These are phyloP conservation scores for Dendrostoma leiphaemia DNA, from an alignment of 2,329 filamentous ascomycete species.

Conservation along the genomic window DNA sequence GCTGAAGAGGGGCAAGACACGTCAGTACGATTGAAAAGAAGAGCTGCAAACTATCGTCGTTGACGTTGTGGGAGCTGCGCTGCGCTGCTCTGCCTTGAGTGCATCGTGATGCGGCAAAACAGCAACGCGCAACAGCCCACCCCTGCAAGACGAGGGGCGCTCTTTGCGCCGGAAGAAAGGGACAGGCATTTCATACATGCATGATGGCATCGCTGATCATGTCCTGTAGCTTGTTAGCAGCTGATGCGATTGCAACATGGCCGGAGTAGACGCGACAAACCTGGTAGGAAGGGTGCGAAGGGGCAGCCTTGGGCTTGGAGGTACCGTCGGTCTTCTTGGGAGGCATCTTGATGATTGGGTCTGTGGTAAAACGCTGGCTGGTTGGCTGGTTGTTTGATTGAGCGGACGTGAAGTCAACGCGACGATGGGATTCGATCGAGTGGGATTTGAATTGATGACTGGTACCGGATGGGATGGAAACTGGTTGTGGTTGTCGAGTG, in stretches of 20 bases:
- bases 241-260: constrained; percentile 19
- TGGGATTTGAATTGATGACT: constrained; percentile 16
- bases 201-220: constrained; percentile 64
- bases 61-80: constrained; percentile 3
- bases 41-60: background rate
- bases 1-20: constrained; percentile 39
- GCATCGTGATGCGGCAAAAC: background rate
- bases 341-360: constrained; percentile 47
- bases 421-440: constrained; percentile 15
- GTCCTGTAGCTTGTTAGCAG: constrained; percentile 46
- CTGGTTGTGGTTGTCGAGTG: constrained; percentile 25
- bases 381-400: constrained; percentile 3
- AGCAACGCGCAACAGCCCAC: constrained; percentile 8
- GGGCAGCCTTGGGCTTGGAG: constrained; percentile 47
- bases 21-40: constrained; percentile 35
- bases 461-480: constrained; percentile 21
- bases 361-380: constrained; percentile 2
- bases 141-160: constrained; percentile 19
- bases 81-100: background rate
- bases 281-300: constrained; percentile 57
- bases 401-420: too few species aligned
- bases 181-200: constrained; percentile 47
- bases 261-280: constrained; percentile 37
- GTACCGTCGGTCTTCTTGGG: constrained; percentile 53
- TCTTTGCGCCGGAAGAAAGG: constrained; percentile 37